A percentile compares a stretch with the other conserved stretches of the same genome.
Evolutionary conservation across 192 early-diverging fungal genomes (phyloP).

Genomic region (Backusella psychrophila): DNA sequence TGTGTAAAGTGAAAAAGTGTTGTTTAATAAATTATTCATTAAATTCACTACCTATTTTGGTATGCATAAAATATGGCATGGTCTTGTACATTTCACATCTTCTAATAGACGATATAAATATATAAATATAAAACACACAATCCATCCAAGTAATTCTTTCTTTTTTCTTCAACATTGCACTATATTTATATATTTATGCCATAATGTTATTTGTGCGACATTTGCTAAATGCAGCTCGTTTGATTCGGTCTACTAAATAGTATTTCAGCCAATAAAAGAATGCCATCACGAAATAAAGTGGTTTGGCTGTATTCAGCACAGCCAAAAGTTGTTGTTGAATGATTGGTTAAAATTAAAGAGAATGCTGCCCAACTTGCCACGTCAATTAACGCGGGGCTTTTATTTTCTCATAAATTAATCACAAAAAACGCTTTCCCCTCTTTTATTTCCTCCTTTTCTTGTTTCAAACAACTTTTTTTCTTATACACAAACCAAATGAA

Average conservation of each 20-base stretch:
- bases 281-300: constrained; percentile 9
- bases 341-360: constrained; percentile 6
- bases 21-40: not conserved
- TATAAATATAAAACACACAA: not conserved
- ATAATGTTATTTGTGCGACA: not conserved
- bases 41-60: not conserved
- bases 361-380: not conserved
- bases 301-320: not conserved
- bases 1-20: not conserved
- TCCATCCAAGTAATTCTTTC: not conserved
- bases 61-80: not conserved
- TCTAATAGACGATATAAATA: too few species aligned
- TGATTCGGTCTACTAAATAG: not conserved
- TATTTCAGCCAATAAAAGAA: constrained; percentile 13
- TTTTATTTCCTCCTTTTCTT: constrained; percentile 10
- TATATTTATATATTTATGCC: not conserved
- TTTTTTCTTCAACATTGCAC: not conserved
- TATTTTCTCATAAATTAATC: constrained; percentile 5
- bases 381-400: constrained; percentile 14
- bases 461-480: constrained; percentile 8
- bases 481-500: constrained; percentile 32
- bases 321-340: not conserved
- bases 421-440: not conserved
- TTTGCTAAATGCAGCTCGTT: not conserved
- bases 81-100: too few species aligned